Base-by-base conservation (phyloP, 1,284 basidiomycete species). In the Albatrellus sp. region DNA sequence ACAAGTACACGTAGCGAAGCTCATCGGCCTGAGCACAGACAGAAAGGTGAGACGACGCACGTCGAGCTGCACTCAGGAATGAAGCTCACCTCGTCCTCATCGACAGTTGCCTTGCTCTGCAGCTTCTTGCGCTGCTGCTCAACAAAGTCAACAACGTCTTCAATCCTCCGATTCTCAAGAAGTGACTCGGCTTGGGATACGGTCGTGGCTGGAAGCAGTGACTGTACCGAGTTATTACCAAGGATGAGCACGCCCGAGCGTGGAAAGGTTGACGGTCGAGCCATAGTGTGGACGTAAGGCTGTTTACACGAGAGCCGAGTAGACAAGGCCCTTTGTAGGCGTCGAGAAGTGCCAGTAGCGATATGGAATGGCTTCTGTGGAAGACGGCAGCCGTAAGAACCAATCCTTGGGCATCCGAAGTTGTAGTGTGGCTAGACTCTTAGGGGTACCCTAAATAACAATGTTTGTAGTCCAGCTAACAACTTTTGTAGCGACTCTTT, bases 151-250 rank as follows among this genome's bases (percentile, higher is more conserved):
- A 74, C 66, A 1, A 74, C 81, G 56, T 89, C 83, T 47, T 76
- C 67, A 8, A 84, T 68, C 46, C 70, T 66, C 50, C 80, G 80
- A 48, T 64, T 71, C 41, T 78, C 73, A 14, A 90, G 67, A 32
- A 88, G 59, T 1, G 76, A 72, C 52, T 89, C 84, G 20, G 75
- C 73, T 58, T 87, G 84, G 1, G 80, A 77, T 44, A 83, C 75
- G 37, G 84, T 65, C 1, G 83, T 85, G 8, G 81, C 74, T 0
- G 80, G 80, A 13, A 84, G 69, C 11, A 90, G 69, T 1, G 83
- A 77, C 43, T 80, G 70, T 10, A 90, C 58, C 6, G 73, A 73
- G 53, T 76, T 75, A 29, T 66, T 57, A 5, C 77, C 77, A 16
- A 84, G 65, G 6, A 89, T 63, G 20, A 90, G 69, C 16, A 83